These are phyloP conservation scores for Bruguiera hainesii DNA, from an alignment of 441 rosid genomes.

Conservation along the genomic window DNA sequence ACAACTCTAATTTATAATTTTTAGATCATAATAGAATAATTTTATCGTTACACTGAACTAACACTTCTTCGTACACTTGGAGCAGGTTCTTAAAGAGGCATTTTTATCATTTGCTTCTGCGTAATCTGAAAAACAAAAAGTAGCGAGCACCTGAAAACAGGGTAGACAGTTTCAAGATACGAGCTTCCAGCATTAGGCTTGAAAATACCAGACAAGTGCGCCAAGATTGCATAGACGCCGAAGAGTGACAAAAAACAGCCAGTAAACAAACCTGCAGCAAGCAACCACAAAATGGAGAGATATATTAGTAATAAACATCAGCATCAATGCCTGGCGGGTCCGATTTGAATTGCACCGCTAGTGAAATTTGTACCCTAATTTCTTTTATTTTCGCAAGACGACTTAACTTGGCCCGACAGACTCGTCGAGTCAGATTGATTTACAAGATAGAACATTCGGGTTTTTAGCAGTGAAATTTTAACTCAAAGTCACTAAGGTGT, in stretches of 20 bases:
- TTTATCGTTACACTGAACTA: no score
- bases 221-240: slow-evolving; percentile 71
- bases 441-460: background rate
- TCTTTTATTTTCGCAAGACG: background rate
- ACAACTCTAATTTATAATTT: no score
- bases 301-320: background rate
- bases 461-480: background rate
- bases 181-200: slow-evolving; percentile 41
- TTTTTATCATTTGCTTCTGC: background rate
- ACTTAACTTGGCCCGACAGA: background rate
- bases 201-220: slow-evolving; percentile 80
- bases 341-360: slow-evolving; percentile 3
- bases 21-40: no score
- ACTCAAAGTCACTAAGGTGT: no score
- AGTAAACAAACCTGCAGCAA: slow-evolving; percentile 76
- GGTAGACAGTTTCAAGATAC: slow-evolving; percentile 84
- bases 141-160: slow-evolving; percentile 79
- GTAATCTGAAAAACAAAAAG: background rate
- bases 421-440: background rate
- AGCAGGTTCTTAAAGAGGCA: no score
- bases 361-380: slow-evolving; percentile 6
- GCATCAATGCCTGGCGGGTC: slow-evolving; percentile 1
- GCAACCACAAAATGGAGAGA: slow-evolving; percentile 3
- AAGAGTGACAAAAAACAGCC: slow-evolving; percentile 89
- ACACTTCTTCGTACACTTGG: no score